A percentile compares a stretch with the other conserved stretches of the same genome.
phyloP scores from a whole-genome alignment of 2,329 filamentous ascomycete genomes.

The Colletotrichum sp. region DNA sequence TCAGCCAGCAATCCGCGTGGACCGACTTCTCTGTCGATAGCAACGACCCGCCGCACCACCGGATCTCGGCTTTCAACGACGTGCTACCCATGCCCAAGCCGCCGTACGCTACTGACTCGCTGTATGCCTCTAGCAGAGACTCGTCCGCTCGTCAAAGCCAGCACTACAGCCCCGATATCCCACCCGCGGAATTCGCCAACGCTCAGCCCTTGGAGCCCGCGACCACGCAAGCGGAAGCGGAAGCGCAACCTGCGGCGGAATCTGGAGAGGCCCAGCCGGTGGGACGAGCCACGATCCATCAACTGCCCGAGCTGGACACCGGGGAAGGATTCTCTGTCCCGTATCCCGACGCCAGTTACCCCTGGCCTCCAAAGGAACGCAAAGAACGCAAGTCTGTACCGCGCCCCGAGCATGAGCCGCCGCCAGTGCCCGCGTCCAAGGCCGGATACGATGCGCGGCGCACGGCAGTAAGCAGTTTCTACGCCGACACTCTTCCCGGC shows the following conservation, averaged over 20 bases:
- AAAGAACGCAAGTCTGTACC: constrained; percentile 28
- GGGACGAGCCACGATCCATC: constrained; percentile 34
- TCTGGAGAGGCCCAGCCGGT: neutral
- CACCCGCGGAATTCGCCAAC: constrained; percentile 29
- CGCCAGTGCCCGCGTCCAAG: constrained; percentile 49
- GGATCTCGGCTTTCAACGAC: constrained; percentile 5
- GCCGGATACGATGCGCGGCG: constrained; percentile 33
- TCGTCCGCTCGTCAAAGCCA: constrained; percentile 23
- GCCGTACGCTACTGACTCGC: constrained; percentile 12
- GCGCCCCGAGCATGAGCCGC: constrained; percentile 56
- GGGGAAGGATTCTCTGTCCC: constrained; percentile 56
- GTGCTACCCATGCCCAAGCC: constrained; percentile 20
- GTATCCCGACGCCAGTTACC: constrained; percentile 38
- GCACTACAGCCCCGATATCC: constrained; percentile 35
- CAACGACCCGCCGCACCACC: constrained; percentile 44
- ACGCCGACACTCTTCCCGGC: constrained; percentile 45
- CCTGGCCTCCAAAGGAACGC: constrained; percentile 29
- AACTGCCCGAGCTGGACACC: constrained; percentile 57
- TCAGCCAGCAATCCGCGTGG: constrained; percentile 64
- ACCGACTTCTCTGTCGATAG: constrained; percentile 65
- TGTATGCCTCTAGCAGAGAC: constrained; percentile 12
- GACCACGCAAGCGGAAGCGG: neutral
- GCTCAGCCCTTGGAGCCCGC: neutral
- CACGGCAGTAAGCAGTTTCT: constrained; percentile 43
- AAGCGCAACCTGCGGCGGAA: neutral